Conservation (phyloP, 495 filamentous ascomycete species). For the Aspergillus indologenus region DNA sequence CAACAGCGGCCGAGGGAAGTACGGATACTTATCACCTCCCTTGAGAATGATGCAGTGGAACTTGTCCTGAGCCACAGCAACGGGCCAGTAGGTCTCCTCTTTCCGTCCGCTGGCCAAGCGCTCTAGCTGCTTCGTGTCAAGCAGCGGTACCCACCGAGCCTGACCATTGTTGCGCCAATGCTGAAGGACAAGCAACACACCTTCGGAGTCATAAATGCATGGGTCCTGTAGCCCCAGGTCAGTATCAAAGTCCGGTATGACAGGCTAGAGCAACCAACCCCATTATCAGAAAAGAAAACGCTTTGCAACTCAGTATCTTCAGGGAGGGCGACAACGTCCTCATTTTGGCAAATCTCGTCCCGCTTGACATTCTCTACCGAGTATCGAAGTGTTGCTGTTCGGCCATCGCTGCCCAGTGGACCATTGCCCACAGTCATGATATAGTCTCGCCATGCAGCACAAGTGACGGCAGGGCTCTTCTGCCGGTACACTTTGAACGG, state of each 20-base stretch:
- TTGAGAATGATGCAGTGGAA: conserved; percentile 99
- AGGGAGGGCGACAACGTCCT: conserved; percentile 83
- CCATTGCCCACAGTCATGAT: conserved; percentile 93
- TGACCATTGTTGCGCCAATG: conserved; percentile 86
- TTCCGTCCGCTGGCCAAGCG: conserved; percentile 80
- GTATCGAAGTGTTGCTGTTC: conserved; percentile 67
- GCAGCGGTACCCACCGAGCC: conserved; percentile 85
- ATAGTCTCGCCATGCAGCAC: conserved; percentile 90
- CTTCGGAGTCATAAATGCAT: conserved; percentile 88
- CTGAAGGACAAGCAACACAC: conserved; percentile 77
- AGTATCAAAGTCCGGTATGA: neutral
- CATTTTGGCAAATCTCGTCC: conserved; percentile 87
- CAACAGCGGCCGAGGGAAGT: conserved; percentile 89
- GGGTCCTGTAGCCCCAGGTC: conserved; percentile 61
- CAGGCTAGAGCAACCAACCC: conserved; percentile 48
- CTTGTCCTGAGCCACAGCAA: conserved; percentile 85
- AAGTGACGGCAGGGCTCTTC: conserved; percentile 89
- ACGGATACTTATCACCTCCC: conserved; percentile 86
- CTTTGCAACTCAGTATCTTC: conserved; percentile 66
- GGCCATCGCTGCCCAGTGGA: conserved; percentile 73
- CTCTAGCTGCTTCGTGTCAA: conserved; percentile 81
- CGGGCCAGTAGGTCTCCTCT: conserved; percentile 89
- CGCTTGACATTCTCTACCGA: conserved; percentile 89
- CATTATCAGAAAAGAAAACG: conserved; percentile 88
- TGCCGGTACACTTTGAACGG: conserved; percentile 85